These are phyloP conservation scores for Ramaria rubella DNA, from an alignment of 768 basidiomycete genomes.

Conservation along the genomic window DNA sequence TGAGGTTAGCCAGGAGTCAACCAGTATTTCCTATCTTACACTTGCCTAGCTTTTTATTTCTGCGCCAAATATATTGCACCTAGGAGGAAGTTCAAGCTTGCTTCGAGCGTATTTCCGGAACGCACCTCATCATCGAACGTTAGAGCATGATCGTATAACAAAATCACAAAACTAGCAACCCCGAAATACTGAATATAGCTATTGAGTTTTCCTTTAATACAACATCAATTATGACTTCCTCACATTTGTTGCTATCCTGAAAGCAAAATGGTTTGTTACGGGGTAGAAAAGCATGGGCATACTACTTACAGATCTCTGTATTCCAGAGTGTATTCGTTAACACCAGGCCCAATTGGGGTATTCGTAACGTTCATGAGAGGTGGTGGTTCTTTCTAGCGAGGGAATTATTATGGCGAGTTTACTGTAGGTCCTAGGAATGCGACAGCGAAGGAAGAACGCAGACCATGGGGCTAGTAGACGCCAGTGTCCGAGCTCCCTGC, in stretches of 20 bases:
- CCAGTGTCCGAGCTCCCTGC: no score
- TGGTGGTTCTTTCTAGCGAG: background rate
- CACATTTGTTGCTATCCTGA: conserved; percentile 5
- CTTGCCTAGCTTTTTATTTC: conserved; percentile 1
- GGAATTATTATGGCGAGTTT: no score
- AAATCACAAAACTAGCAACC: conserved; percentile 4
- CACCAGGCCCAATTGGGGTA: background rate
- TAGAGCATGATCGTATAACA: conserved; percentile 5
- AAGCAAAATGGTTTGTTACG: background rate
- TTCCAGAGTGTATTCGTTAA: background rate
- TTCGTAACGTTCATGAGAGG: background rate
- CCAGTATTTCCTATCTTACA: background rate
- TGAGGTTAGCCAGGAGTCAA: background rate
- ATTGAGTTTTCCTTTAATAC: background rate
- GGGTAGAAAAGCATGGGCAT: background rate
- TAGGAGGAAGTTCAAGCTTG: background rate
- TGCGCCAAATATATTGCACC: conserved; percentile 8
- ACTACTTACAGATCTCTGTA: background rate
- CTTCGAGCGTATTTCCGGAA: background rate
- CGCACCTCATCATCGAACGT: conserved; percentile 9
- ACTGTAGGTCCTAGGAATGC: no score
- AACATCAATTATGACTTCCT: background rate
- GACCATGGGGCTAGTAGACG: no score
- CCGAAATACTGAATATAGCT: background rate
- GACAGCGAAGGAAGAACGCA: no score